Conservation (phyloP, 305 asterid species). For the Solanum chacoense region DNA sequence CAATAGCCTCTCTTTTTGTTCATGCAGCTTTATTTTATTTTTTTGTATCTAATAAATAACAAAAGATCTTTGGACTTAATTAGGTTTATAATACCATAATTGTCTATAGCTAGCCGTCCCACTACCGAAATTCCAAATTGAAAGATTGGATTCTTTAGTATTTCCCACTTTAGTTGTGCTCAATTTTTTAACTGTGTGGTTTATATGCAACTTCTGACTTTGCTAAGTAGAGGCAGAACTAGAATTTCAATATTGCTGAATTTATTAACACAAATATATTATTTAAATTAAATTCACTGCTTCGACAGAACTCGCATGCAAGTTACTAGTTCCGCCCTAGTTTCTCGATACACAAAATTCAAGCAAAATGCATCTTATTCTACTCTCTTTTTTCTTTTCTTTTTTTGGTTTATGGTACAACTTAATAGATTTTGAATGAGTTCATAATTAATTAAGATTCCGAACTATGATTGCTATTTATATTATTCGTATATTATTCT, state of each 20-base stretch:
- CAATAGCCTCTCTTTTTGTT: background rate
- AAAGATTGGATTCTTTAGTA: conserved; percentile 13
- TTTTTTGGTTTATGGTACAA: background rate
- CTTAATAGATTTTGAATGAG: background rate
- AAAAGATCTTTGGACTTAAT: background rate
- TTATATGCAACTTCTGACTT: conserved; percentile 2
- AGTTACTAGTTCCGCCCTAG: background rate
- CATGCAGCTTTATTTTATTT: background rate
- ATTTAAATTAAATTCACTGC: background rate
- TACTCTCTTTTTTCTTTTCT: background rate
- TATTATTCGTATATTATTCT: background rate
- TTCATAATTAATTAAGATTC: background rate
- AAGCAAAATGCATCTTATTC: conserved; percentile 12
- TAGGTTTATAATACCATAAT: conserved; percentile 5
- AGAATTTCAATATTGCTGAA: background rate
- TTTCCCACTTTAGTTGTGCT: conserved; percentile 19
- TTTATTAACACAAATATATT: background rate
- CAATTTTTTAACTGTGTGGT: conserved; percentile 4
- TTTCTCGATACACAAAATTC: background rate
- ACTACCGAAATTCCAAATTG: conserved; percentile 5
- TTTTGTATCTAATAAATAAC: background rate
- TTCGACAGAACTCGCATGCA: background rate
- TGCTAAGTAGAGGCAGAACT: background rate
- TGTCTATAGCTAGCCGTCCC: conserved; percentile 2
- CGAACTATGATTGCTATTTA: background rate